Conservation (phyloP, 148 eudicot species). For the Cornus florida region DNA sequence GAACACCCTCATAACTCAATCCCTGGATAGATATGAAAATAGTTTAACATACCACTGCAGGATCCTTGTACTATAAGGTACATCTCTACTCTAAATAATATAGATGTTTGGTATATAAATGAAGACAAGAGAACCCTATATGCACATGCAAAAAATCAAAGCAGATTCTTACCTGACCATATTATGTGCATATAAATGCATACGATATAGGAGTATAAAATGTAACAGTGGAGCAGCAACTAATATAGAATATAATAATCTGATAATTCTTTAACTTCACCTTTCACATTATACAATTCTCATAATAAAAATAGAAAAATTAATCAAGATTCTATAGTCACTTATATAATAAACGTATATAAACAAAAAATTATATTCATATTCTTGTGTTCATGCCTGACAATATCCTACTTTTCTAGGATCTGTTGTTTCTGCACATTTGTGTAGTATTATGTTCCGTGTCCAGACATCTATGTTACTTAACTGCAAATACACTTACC, state of each 20-base stretch:
- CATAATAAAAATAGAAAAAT: no score
- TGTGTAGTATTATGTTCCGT: no score
- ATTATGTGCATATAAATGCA: background rate
- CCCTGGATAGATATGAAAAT: constrained; percentile 35
- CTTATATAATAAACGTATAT: no score
- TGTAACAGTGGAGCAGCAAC: background rate
- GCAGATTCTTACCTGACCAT: background rate
- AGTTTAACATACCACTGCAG: background rate
- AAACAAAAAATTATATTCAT: no score
- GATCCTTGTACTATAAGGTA: background rate
- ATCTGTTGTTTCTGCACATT: no score
- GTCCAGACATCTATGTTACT: background rate
- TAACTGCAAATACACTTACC: constrained; percentile 37
- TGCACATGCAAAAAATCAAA: no score
- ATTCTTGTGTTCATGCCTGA: no score
- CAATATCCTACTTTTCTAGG: no score
- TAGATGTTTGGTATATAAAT: no score
- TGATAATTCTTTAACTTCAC: background rate
- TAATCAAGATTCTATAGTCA: no score
- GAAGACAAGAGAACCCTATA: background rate
- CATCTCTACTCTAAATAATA: background rate
- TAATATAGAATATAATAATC: background rate
- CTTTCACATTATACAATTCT: background rate
- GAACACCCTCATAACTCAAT: constrained; percentile 65
- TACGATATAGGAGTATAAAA: no score